Base-by-base conservation (phyloP, 208 protist genomes). In the Leishmania martiniquensis region DNA sequence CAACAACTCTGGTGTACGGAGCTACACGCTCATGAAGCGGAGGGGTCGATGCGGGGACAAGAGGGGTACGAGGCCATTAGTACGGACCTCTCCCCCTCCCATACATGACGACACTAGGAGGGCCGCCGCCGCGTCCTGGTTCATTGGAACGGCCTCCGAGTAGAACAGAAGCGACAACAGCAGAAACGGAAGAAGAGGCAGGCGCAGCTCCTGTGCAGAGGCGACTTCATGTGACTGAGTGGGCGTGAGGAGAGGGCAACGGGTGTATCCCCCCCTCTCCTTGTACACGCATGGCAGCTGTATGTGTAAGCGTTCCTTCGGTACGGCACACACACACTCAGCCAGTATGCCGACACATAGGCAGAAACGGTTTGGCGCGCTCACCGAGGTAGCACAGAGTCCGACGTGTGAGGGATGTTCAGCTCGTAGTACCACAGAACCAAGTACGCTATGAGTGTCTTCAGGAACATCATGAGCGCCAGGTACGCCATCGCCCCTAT, bases 401-500 rank as follows among this genome's bases (percentile, higher is more conserved):
- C 77, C 25, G 79, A 55, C 25, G 79, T 71, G 37, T 73, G 37
- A 6, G 82, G 10, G 34, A 59, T 65, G 34, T 22, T 80, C 17
- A 49, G 67, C 51, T 91, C 76, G 71, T 83, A 90, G 73, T 88
- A 94, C 83, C 78, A 83, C 45, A 87, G 39, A 15, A 85, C 1
- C 34, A 81, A 57, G 69, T 86, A 88, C 49, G 76, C 77, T 17
- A 90, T 54, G 29, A 94, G 34, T 7, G 72, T 47, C 76, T 95
- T 95, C 63, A 95, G 15, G 17, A 89, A 62, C 57, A 91, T 85
- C 81, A 95, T 83, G 4, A 87, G 37, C 9, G 75, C 77, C 22
- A 93, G 57, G 76, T 94, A 94, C 42, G 91, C n/a, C 29, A 83
- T 15, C 12, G 87, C 71, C 32, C 89, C 92, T 1, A 83, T 47